Percentiles rank a stretch among this genome's conserved stretches.
Conservation (phyloP, 345 rosid genomes). For the Moringa oleifera region DNA sequence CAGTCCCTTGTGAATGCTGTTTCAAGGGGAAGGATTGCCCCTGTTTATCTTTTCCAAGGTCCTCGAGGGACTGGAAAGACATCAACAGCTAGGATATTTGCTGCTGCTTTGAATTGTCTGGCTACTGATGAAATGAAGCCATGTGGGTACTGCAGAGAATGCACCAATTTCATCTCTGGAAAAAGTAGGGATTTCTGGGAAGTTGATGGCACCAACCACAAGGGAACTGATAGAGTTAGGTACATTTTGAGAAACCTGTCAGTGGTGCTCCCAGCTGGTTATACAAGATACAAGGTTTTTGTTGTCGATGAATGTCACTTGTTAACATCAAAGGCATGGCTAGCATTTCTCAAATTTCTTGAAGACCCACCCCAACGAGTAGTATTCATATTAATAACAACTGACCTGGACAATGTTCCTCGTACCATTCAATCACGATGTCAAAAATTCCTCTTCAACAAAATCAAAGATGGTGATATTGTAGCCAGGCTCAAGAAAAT, state of each 20-base stretch:
- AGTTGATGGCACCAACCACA: conserved; percentile 72
- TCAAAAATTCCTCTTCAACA: conserved; percentile 86
- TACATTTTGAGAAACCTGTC: conserved; percentile 55
- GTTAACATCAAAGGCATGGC: conserved; percentile 84
- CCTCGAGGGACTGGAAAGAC: conserved; percentile 96
- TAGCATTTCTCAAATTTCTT: conserved; percentile 81
- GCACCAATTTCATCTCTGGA: conserved; percentile 71
- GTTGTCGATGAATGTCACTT: conserved; percentile 90
- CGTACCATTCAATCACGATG: conserved; percentile 93
- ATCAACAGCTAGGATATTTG: conserved; percentile 81
- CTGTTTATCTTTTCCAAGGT: conserved; percentile 93
- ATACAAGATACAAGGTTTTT: conserved; percentile 58
- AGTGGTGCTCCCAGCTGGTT: conserved; percentile 36
- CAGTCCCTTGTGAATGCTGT: conserved; percentile 75
- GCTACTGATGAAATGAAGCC: conserved; percentile 70
- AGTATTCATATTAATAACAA: conserved; percentile 81
- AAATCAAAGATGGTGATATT: conserved; percentile 83
- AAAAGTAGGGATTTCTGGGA: conserved; percentile 62
- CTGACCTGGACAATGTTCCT: conserved; percentile 91
- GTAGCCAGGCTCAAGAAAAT: conserved; percentile 60
- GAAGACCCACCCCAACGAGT: conserved; percentile 72
- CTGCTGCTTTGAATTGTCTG: conserved; percentile 79
- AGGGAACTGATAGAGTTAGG: conserved; percentile 58
- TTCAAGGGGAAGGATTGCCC: conserved; percentile 74
- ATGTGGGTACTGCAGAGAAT: conserved; percentile 77